phyloP scores from a whole-genome alignment of 306 rosid genomes.

The Psophocarpus tetragonolobus region DNA sequence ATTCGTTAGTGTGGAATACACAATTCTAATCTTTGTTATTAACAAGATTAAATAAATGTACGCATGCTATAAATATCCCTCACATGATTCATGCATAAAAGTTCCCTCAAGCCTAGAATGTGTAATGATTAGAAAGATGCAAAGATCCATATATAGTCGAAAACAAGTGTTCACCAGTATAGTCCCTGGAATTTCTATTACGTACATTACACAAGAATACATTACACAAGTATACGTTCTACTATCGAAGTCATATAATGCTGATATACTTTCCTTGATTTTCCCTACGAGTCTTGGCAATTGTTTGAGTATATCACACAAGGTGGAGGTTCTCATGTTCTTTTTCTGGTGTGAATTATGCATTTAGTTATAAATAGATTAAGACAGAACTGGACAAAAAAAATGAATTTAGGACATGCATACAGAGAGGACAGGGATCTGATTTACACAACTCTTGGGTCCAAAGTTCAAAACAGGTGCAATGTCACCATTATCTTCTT shows the following conservation, averaged over 20 bases:
- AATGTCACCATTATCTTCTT: slow-evolving; percentile 35
- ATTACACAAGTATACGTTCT: background rate
- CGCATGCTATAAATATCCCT: background rate
- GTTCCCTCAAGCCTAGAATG: background rate
- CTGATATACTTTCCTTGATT: slow-evolving; percentile 1
- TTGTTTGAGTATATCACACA: background rate
- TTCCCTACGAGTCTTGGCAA: background rate
- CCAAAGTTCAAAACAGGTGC: slow-evolving; percentile 36
- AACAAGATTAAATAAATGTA: background rate
- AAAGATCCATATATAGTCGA: too few species aligned
- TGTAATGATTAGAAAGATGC: background rate
- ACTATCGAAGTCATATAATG: background rate
- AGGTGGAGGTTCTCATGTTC: background rate
- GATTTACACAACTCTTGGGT: slow-evolving; percentile 37
- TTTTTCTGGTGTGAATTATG: slow-evolving; percentile 1
- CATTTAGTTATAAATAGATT: background rate
- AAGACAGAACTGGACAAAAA: slow-evolving; percentile 4
- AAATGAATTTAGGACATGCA: slow-evolving; percentile 28
- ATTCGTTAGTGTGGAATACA: background rate
- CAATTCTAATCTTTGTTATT: background rate
- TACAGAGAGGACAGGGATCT: slow-evolving; percentile 7
- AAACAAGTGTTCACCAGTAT: background rate
- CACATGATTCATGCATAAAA: background rate
- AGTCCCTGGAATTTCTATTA: background rate
- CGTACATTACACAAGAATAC: background rate